Evolutionary conservation across 2,329 filamentous ascomycete species (phyloP).

Genomic region (Penicillium sp.): DNA sequence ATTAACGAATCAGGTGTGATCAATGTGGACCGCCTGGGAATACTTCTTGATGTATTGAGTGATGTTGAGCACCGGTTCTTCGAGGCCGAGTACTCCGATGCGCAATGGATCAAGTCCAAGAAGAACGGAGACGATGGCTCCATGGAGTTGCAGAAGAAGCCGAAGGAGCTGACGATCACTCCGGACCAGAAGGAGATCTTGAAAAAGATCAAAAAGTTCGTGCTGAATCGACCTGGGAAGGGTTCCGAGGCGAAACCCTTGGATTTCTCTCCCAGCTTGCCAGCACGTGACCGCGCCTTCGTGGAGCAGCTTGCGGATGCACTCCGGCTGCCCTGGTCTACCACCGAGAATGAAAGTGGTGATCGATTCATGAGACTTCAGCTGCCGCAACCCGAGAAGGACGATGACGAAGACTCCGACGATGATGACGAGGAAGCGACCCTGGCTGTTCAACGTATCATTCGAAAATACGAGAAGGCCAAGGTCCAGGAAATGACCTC

Average conservation of each 20-base stretch:
- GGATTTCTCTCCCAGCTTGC: conserved; percentile 69
- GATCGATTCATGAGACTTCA: conserved; percentile 65
- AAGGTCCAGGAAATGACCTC: conserved; percentile 75
- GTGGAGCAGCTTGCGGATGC: conserved; percentile 79
- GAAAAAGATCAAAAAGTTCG: conserved; percentile 75
- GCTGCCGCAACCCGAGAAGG: conserved; percentile 52
- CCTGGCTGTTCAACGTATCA: conserved; percentile 77
- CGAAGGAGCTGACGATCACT: conserved; percentile 69
- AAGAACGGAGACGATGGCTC: conserved; percentile 68
- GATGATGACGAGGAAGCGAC: conserved; percentile 81
- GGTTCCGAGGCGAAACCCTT: conserved; percentile 53
- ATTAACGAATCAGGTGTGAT: conserved; percentile 95
- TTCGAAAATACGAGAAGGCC: conserved; percentile 88
- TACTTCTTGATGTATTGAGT: conserved; percentile 78
- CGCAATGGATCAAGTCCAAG: conserved; percentile 89
- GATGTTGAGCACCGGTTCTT: conserved; percentile 92
- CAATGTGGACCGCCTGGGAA: conserved; percentile 74
- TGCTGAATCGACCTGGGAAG: conserved; percentile 64
- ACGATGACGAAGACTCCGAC: conserved; percentile 62
- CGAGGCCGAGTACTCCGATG: conserved; percentile 82
- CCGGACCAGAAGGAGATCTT: conserved; percentile 79
- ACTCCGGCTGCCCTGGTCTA: conserved; percentile 65
- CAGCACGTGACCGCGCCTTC: conserved; percentile 87
- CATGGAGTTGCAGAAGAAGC: conserved; percentile 56
- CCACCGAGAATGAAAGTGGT: conserved; percentile 61